Conservation (phyloP, 148 eudicot genomes). For the Agrostemma githago region DNA sequence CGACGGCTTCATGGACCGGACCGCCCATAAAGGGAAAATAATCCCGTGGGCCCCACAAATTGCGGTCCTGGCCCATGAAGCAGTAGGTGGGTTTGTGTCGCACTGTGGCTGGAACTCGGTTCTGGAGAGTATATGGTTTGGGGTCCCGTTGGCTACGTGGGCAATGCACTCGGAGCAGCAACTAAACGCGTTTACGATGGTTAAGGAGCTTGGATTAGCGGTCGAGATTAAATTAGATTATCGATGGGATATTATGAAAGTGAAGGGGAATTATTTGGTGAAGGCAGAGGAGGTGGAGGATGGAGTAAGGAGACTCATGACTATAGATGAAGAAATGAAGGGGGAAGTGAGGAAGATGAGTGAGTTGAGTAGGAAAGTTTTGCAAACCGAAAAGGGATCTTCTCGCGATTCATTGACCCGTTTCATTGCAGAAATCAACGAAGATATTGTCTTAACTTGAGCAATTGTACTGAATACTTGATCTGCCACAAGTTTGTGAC, state of each 20-base stretch:
- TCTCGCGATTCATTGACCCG: conserved; percentile 9
- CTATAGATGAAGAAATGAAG: not conserved
- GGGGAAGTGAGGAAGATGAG: conserved; percentile 14
- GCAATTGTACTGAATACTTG: too few relatives aligned
- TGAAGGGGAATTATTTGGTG: not conserved
- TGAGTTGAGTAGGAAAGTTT: conserved; percentile 18
- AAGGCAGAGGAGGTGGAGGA: conserved; percentile 25
- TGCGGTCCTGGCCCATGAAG: conserved; percentile 9
- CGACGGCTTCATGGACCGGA: conserved; percentile 27
- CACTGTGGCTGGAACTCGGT: conserved; percentile 30
- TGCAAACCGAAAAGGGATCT: conserved; percentile 24
- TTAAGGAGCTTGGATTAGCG: conserved; percentile 20
- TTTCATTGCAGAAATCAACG: conserved; percentile 10
- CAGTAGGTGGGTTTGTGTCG: conserved; percentile 25
- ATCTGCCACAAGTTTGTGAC: too few relatives aligned
- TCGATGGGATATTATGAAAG: not conserved
- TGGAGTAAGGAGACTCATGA: conserved; percentile 21
- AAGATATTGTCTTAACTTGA: too few relatives aligned
- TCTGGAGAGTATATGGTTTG: conserved; percentile 19
- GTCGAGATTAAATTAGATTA: conserved; percentile 9
- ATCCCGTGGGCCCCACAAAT: conserved; percentile 28
- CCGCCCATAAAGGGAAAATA: conserved; percentile 21
- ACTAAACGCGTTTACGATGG: conserved; percentile 20
- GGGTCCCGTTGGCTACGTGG: conserved; percentile 19
- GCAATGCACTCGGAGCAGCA: conserved; percentile 24